A percentile compares a stretch with the other conserved stretches of the same genome.
Conservation (phyloP, 2,329 filamentous ascomycete genomes). For the Monilinia polystroma region DNA sequence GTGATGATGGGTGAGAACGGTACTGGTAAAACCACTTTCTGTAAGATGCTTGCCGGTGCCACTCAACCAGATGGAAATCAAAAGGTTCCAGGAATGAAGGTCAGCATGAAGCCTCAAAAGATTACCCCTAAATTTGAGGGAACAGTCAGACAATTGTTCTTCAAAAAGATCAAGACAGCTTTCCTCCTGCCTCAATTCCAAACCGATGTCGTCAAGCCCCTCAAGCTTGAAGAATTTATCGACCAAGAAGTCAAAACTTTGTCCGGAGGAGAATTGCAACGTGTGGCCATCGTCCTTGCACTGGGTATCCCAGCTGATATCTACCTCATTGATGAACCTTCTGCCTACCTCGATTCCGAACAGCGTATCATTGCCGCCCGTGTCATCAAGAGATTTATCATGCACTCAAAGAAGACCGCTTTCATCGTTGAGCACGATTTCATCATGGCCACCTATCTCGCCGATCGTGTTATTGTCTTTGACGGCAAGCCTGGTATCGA, state of each 20-base stretch:
- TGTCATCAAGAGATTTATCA: conserved; percentile 99
- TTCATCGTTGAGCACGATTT: conserved; percentile 99
- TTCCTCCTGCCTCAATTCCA: conserved; percentile 98
- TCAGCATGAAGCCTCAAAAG: conserved; percentile 99
- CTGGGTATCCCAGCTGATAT: conserved; percentile 95
- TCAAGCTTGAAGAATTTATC: conserved; percentile 98
- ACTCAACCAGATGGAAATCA: conserved; percentile 82
- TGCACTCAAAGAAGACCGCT: conserved; percentile 99
- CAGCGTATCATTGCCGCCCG: conserved; percentile 96
- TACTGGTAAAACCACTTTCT: conserved; percentile 99
- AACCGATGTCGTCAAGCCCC: conserved; percentile 98
- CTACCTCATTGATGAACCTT: conserved; percentile 97
- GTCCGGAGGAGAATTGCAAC: conserved; percentile 98
- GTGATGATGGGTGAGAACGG: conserved; percentile 99
- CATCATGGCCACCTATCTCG: conserved; percentile 79
- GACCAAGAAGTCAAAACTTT: conserved; percentile 99
- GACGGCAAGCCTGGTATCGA: conserved; percentile 89
- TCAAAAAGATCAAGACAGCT: conserved; percentile 98
- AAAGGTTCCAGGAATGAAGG: conserved; percentile 88
- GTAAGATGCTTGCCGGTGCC: conserved; percentile 88
- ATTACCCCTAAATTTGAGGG: conserved; percentile 98
- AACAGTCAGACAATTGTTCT: conserved; percentile 95
- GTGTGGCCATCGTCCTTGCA: conserved; percentile 96
- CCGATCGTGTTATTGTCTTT: conserved; percentile 97
- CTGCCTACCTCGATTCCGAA: conserved; percentile 96